These are phyloP conservation scores for Diaporthe ampelina DNA, from an alignment of 2,329 filamentous ascomycete species.

Conservation along the genomic window DNA sequence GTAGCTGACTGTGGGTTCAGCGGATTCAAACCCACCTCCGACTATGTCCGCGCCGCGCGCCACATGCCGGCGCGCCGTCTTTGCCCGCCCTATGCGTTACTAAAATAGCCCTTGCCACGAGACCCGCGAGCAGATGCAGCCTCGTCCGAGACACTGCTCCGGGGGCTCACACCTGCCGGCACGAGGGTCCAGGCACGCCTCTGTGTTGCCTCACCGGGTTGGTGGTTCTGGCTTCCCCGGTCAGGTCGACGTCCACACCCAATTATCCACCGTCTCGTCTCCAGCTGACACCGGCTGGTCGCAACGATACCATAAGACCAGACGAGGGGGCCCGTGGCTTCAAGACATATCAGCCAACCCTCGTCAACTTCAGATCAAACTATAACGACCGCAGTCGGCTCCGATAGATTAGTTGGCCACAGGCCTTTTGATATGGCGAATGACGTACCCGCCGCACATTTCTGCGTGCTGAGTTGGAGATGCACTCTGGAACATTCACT, in stretches of 20 bases:
- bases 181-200: neutral
- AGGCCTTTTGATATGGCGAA: neutral
- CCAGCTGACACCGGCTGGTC: conserved; percentile 4
- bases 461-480: no score
- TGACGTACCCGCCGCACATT: no score
- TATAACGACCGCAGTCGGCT: neutral
- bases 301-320: neutral
- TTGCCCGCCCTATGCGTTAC: conserved; percentile 1
- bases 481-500: no score
- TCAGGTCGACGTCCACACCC: neutral
- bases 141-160: conserved; percentile 19
- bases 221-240: neutral
- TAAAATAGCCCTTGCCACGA: conserved; percentile 18
- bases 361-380: neutral
- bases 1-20: neutral
- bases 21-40: neutral
- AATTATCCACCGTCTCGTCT: neutral
- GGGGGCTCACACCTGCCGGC: neutral
- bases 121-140: conserved; percentile 2
- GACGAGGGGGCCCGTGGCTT: neutral
- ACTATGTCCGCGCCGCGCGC: conserved; percentile 16
- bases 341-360: neutral
- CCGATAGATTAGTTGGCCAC: neutral
- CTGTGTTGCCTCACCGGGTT: neutral
- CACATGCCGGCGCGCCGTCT: neutral